These are phyloP conservation scores for Phytophthora hybrid DNA, from an alignment of 352 stramenopile species.

Conservation along the genomic window DNA sequence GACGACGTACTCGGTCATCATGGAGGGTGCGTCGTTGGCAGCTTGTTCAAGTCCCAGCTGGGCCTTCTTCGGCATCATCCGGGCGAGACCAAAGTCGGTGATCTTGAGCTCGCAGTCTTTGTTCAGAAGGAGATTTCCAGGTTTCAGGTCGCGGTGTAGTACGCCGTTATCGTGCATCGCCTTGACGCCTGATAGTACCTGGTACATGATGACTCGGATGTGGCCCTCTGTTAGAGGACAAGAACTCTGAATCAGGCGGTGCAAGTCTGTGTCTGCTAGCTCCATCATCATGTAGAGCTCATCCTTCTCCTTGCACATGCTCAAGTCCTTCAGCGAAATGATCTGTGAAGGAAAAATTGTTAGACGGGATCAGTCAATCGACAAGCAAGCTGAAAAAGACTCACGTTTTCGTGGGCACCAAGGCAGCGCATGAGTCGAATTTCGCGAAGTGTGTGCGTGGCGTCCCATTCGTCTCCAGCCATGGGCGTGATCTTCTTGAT, in stretches of 20 bases:
- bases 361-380: background rate
- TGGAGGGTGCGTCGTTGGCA: conserved; percentile 49
- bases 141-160: conserved; percentile 95
- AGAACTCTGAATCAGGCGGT: conserved; percentile 90
- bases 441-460: conserved; percentile 91
- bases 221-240: conserved; percentile 83
- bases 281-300: conserved; percentile 98
- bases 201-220: conserved; percentile 90
- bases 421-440: conserved; percentile 92
- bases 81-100: conserved; percentile 94
- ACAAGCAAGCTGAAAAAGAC: conserved; percentile 18
- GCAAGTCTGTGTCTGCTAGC: conserved; percentile 94
- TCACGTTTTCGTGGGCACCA: conserved; percentile 90
- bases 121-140: conserved; percentile 94
- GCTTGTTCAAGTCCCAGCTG: conserved; percentile 23
- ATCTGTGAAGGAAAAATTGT: conserved; percentile 55
- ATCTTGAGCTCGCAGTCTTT: conserved; percentile 94
- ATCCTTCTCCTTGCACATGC: conserved; percentile 92
- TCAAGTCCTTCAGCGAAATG: conserved; percentile 91
- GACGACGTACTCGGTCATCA: conserved; percentile 92
- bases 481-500: conserved; percentile 96
- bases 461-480: conserved; percentile 89
- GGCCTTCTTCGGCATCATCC: conserved; percentile 76
- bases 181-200: conserved; percentile 87
- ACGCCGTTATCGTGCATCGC: conserved; percentile 95